These are phyloP conservation scores for Pyrenopolyporus hunteri DNA, from an alignment of 495 filamentous ascomycete species.

Conservation along the genomic window DNA sequence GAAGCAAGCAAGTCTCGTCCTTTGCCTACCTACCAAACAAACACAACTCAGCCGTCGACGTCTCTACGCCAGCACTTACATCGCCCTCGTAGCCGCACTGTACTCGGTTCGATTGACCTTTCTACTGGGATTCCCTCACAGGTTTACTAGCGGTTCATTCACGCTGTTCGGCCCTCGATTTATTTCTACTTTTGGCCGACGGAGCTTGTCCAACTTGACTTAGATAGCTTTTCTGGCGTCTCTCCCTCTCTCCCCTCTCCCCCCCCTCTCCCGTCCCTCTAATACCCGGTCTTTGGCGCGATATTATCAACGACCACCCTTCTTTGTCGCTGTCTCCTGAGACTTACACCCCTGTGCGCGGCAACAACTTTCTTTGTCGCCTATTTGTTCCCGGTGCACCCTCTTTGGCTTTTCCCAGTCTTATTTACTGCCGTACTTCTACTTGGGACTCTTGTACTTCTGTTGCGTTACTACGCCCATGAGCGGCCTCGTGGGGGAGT, in stretches of 20 bases:
- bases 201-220: too few relatives aligned
- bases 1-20: conserved; percentile 1
- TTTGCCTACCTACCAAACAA: neutral
- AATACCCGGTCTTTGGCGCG: neutral
- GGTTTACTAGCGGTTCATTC: neutral
- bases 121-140: neutral
- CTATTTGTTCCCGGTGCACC: neutral
- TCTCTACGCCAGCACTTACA: neutral
- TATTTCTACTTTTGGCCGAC: neutral
- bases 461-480: conserved; percentile 8
- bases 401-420: neutral
- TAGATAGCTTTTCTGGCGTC: neutral
- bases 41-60: too few relatives aligned
- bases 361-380: conserved; percentile 12
- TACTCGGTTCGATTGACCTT: neutral
- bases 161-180: neutral
- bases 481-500: conserved; percentile 21
- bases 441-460: neutral
- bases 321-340: conserved; percentile 9
- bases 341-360: conserved; percentile 4
- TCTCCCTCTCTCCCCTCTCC: neutral
- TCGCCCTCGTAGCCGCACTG: neutral
- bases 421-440: neutral
- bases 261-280: neutral
- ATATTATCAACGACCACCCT: neutral